Percentiles rank a stretch among this genome's conserved stretches.
Evolutionary conservation across 352 stramenopile genomes (phyloP).

Genomic region (Globisporangium cylindrosporum): DNA sequence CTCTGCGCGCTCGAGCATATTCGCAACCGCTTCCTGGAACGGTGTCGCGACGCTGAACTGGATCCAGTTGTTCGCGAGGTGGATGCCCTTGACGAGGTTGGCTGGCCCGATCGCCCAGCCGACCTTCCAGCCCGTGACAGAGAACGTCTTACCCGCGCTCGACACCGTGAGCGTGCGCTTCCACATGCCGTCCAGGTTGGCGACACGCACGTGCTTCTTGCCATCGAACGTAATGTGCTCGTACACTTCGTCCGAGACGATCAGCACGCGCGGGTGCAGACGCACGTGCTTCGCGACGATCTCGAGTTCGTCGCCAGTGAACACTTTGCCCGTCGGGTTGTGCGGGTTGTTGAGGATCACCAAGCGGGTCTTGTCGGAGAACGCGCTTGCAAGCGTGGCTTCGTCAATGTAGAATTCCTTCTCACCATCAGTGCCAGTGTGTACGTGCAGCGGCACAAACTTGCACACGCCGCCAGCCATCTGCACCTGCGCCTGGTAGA

Average conservation of each 20-base stretch:
- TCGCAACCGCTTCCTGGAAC: slow-evolving; percentile 82
- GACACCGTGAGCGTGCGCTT: slow-evolving; percentile 88
- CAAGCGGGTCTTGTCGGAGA: slow-evolving; percentile 91
- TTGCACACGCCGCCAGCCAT: slow-evolving; percentile 78
- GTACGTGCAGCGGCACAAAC: slow-evolving; percentile 83
- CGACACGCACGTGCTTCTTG: slow-evolving; percentile 63
- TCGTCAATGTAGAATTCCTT: slow-evolving; percentile 88
- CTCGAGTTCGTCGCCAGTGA: slow-evolving; percentile 91
- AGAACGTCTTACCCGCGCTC: slow-evolving; percentile 91
- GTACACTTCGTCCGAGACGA: slow-evolving; percentile 98
- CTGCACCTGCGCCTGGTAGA: slow-evolving; percentile 91
- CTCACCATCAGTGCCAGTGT: slow-evolving; percentile 22
- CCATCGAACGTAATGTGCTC: slow-evolving; percentile 95
- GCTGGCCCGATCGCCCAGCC: slow-evolving; percentile 89
- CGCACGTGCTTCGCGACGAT: slow-evolving; percentile 88
- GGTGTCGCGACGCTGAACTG: slow-evolving; percentile 85
- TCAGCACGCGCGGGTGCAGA: slow-evolving; percentile 83
- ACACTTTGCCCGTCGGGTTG: slow-evolving; percentile 99
- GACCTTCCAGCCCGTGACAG: slow-evolving; percentile 92
- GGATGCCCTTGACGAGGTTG: slow-evolving; percentile 67
- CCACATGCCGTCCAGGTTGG: slow-evolving; percentile 79
- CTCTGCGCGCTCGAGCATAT: slow-evolving; percentile 70
- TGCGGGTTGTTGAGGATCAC: slow-evolving; percentile 98
- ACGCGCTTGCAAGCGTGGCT: slow-evolving; percentile 71
- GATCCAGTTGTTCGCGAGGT: slow-evolving; percentile 85